phyloP scores from a whole-genome alignment of 768 basidiomycete species.

The Tulasnella sp. region DNA sequence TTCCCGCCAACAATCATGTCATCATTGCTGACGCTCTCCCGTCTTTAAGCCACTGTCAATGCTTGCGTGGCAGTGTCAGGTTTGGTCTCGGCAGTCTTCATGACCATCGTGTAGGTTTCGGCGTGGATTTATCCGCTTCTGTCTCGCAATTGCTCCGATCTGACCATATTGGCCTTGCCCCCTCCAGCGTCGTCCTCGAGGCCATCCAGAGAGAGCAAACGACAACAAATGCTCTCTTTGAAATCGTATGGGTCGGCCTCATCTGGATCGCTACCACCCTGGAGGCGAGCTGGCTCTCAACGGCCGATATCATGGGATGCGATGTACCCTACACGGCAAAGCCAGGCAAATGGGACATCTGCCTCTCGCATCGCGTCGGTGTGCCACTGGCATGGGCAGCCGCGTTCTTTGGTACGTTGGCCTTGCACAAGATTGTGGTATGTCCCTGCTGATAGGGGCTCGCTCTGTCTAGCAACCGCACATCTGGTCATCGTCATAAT shows the following conservation, averaged over 20 bases:
- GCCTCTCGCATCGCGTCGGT: neutral
- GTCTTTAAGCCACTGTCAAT: slow-evolving; percentile 1
- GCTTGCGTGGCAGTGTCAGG: neutral
- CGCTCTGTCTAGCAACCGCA: neutral
- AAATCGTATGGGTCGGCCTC: neutral
- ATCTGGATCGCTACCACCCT: slow-evolving; percentile 8
- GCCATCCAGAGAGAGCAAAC: neutral
- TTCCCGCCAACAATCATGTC: neutral
- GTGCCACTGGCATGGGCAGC: slow-evolving; percentile 12
- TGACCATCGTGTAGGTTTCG: slow-evolving; percentile 8
- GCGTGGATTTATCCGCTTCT: neutral
- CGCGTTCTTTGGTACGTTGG: neutral
- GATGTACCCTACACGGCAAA: neutral
- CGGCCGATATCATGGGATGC: neutral
- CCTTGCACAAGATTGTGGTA: too few relatives aligned
- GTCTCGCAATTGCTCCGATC: neutral
- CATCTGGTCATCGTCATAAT: slow-evolving; percentile 2
- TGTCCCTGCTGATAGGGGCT: neutral
- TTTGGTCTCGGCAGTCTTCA: slow-evolving; percentile 12
- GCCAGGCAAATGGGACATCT: slow-evolving; percentile 1
- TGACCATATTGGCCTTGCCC: neutral
- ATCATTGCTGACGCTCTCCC: neutral
- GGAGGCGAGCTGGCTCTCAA: slow-evolving; percentile 14
- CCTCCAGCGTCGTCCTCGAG: neutral
- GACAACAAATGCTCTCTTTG: slow-evolving; percentile 10